Percentiles rank a stretch among this genome's conserved stretches.
Evolutionary conservation across 352 stramenopile species (phyloP).

Genomic region (Globisporangium spiculum): DNA sequence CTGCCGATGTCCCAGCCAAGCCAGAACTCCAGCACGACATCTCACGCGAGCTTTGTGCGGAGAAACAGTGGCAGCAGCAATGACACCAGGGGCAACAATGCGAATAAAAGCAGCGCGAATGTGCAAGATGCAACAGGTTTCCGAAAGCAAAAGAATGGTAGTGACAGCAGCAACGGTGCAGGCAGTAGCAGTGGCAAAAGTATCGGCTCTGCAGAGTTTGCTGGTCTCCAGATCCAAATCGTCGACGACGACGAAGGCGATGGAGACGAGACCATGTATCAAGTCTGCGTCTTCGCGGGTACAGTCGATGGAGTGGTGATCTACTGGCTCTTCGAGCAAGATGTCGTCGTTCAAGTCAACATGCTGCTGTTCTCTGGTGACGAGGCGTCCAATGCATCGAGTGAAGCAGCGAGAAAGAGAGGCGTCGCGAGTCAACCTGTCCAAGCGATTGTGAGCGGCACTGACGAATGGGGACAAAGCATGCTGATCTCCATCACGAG

Average conservation of each 20-base stretch:
- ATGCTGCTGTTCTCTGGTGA: slow-evolving; percentile 45
- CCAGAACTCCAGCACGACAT: slow-evolving; percentile 51
- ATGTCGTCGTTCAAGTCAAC: slow-evolving; percentile 62
- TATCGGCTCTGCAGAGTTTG: slow-evolving; percentile 6
- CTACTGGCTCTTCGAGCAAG: slow-evolving; percentile 69
- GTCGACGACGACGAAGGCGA: slow-evolving; percentile 36
- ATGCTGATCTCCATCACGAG: slow-evolving; percentile 60
- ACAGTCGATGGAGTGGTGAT: slow-evolving; percentile 62
- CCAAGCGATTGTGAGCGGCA: slow-evolving; percentile 60
- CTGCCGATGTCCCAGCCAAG: slow-evolving; percentile 66
- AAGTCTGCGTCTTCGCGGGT: slow-evolving; percentile 71
- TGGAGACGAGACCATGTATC: slow-evolving; percentile 32
- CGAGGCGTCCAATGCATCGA: background rate
- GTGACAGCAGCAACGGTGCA: background rate
- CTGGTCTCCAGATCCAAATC: slow-evolving; percentile 30
- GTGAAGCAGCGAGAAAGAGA: background rate
- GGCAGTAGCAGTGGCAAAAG: background rate
- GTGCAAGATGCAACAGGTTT: background rate
- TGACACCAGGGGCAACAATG: background rate
- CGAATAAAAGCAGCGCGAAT: background rate
- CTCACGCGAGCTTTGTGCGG: slow-evolving; percentile 27
- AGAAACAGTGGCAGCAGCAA: slow-evolving; percentile 11
- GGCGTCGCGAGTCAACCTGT: slow-evolving; percentile 23
- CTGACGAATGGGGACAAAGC: slow-evolving; percentile 77
- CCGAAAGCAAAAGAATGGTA: slow-evolving; percentile 1